These are phyloP conservation scores for Ogataea thermomethanolica DNA, from an alignment of 805 yeast species.

Conservation along the genomic window DNA sequence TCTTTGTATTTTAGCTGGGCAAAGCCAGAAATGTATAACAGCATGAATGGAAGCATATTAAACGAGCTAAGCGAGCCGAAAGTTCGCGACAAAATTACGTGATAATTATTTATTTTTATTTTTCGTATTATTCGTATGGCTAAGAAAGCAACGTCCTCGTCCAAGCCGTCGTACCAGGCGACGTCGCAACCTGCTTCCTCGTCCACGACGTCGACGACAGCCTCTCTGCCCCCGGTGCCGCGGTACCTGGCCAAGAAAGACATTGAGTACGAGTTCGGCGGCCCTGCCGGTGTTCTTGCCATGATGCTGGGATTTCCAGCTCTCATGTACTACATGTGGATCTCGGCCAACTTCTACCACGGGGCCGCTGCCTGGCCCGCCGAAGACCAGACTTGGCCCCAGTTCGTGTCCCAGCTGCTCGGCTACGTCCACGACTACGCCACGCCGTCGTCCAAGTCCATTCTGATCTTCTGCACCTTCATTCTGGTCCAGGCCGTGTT, in stretches of 20 bases:
- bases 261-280: slow-evolving; percentile 85
- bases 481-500: slow-evolving; percentile 65
- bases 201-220: not conserved
- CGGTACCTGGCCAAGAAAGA: slow-evolving; percentile 3
- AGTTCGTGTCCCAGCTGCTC: slow-evolving; percentile 45
- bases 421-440: slow-evolving; percentile 49
- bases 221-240: not conserved
- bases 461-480: slow-evolving; percentile 70
- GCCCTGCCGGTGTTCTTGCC: slow-evolving; percentile 81
- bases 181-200: slow-evolving; percentile 1
- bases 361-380: slow-evolving; percentile 72
- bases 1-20: slow-evolving; percentile 20
- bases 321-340: slow-evolving; percentile 96
- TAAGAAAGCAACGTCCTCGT: not conserved
- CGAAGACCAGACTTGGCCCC: slow-evolving; percentile 49
- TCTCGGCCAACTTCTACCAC: slow-evolving; percentile 73
- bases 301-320: slow-evolving; percentile 93
- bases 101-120: not conserved
- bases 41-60: slow-evolving; percentile 11
- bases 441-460: slow-evolving; percentile 56
- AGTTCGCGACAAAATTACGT: too few relatives aligned
- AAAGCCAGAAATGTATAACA: slow-evolving; percentile 13
- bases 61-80: not conserved
- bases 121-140: slow-evolving; percentile 9
- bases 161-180: slow-evolving; percentile 1